Evolutionary conservation across 2,329 filamentous ascomycete species (phyloP).

Genomic region (Pyricularia grisea): DNA sequence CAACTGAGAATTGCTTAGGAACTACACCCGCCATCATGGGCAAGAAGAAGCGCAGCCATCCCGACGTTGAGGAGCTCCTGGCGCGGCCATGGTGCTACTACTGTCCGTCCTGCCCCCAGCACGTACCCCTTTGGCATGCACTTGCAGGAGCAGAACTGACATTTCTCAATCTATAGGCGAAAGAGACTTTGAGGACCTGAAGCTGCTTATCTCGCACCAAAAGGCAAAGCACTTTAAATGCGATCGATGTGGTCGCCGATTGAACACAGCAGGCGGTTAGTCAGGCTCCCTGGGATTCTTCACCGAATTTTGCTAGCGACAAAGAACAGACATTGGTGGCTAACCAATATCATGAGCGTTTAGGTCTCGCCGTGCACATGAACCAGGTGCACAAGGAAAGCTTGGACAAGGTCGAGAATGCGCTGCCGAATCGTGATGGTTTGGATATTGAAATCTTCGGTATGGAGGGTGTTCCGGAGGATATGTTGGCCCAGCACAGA

Average conservation of each 20-base stretch:
- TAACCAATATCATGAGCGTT: constrained; percentile 7
- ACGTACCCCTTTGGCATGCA: not conserved
- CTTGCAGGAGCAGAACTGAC: constrained; percentile 5
- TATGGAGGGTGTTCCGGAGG: constrained; percentile 91
- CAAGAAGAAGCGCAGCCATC: constrained; percentile 83
- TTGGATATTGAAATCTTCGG: constrained; percentile 95
- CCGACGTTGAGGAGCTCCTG: constrained; percentile 81
- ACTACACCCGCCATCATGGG: constrained; percentile 46
- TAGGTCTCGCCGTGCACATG: constrained; percentile 92
- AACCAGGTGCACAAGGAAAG: constrained; percentile 97
- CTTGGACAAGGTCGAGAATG: constrained; percentile 81
- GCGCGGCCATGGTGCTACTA: constrained; percentile 95
- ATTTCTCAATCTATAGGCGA: constrained; percentile 45
- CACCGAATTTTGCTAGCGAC: not conserved
- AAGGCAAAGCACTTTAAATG: constrained; percentile 99
- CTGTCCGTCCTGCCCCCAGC: constrained; percentile 41
- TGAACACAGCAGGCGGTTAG: constrained; percentile 91
- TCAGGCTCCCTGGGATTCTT: not conserved
- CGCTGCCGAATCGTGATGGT: constrained; percentile 73
- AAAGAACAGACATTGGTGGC: not conserved
- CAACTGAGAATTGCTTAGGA: not conserved
- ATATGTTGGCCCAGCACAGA: constrained; percentile 73
- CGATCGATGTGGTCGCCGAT: constrained; percentile 73
- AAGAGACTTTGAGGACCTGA: constrained; percentile 94
- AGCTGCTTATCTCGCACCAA: constrained; percentile 93